Evolutionary conservation across 257 asterid species (phyloP), one percentile per base, ranked within the genome.

Genomic region (Mitragyna speciosa): DNA sequence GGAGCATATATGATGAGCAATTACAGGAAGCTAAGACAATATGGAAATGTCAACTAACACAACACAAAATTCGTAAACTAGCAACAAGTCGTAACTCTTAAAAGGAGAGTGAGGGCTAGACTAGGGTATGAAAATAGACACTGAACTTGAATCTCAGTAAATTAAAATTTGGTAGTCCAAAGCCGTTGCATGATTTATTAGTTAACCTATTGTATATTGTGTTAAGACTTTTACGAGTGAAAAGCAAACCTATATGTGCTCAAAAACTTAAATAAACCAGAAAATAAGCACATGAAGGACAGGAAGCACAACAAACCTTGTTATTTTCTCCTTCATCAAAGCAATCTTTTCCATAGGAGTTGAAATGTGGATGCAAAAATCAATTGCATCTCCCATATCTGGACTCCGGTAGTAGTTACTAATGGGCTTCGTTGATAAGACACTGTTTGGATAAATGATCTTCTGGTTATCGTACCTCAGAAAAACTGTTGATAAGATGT

Each of bases 391-490:
- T 73, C 96, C 93, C 98, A 94, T 96, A 76, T 91, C 95, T 9
- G 97, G 99, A 83, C 99, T 96, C 30, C 98, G 97, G 84, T 94
- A 90, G 61, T 85, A 94, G 51, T 96, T 96, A 80, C 87, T 58
- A 82, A 96, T 94, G 30, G 97, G 95, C 84, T 91, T 92, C 20
- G 96, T 90, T 2, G 97, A 71, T 30, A 94, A 86, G 75, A 91
- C 89, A 22, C 89, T 88, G 83, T 96, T 96, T 1, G 99, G 99
- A 72, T 92, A 94, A 65, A 71, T 86, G 82, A 96, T 84, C 86
- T 96, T 96, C 79, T 87, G 91, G 90, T 89, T 90, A 75, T 94
- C 99, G 1, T 10, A 91, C 82, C 90, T 92, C 66, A 96, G 89
- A 73, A 96, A 89, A 64, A 96, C 91, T 0, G 97, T 96, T 0